These are phyloP conservation scores for Rhizopus microsporus DNA, from an alignment of 371 early-diverging fungal genomes.

Conservation along the genomic window DNA sequence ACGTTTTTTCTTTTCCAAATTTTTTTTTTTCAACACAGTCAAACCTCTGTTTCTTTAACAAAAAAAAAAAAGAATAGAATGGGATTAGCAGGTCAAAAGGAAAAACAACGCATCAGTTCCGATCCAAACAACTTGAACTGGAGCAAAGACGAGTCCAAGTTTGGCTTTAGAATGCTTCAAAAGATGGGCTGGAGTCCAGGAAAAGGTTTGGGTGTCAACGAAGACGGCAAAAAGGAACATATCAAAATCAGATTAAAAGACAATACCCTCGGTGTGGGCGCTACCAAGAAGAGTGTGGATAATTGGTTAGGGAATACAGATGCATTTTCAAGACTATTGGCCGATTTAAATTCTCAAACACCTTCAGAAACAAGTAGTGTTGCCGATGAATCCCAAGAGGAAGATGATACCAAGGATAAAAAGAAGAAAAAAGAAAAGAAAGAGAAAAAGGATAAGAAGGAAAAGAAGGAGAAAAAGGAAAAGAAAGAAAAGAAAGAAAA, in stretches of 20 bases:
- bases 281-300: constrained; percentile 79
- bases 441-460: constrained; percentile 28
- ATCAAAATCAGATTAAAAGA: constrained; percentile 80
- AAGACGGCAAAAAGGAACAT: constrained; percentile 79
- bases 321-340: constrained; percentile 85
- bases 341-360: constrained; percentile 63
- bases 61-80: constrained; percentile 33
- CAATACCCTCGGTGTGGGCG: constrained; percentile 87
- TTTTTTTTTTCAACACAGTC: not conserved
- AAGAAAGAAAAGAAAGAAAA: constrained; percentile 31
- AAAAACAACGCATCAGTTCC: constrained; percentile 80
- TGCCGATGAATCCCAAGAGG: constrained; percentile 28
- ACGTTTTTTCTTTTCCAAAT: not conserved
- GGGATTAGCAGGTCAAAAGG: constrained; percentile 83
- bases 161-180: constrained; percentile 88
- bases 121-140: constrained; percentile 93
- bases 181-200: constrained; percentile 97
- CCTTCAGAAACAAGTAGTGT: constrained; percentile 33
- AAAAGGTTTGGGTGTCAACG: constrained; percentile 88
- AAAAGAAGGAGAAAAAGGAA: constrained; percentile 34
- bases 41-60: not conserved
- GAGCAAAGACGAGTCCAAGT: constrained; percentile 84
- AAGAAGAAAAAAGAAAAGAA: constrained; percentile 16
- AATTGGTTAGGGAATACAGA: constrained; percentile 94
- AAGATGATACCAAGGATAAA: constrained; percentile 18